Base-by-base conservation (phyloP, 352 stramenopile species). In the Globisporangium middletonii region DNA sequence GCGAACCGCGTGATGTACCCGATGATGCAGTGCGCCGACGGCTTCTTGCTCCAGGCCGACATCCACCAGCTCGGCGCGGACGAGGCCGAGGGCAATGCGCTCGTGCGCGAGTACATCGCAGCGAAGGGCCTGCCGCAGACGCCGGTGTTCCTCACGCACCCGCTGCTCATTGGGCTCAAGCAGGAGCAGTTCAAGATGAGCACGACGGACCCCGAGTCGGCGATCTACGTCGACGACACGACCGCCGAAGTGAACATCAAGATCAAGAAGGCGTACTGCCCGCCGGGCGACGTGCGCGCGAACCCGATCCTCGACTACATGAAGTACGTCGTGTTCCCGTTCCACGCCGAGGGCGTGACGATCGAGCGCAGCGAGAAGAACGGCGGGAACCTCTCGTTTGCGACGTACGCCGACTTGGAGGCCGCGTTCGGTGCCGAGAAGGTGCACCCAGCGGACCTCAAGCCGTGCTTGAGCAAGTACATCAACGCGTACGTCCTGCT, bases 181-280 rank as follows among this genome's bases (percentile, higher is more conserved):
- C 95, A 98, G 69, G 97, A 97, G 16, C 97, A 99, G 80, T 90
- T 97, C 69, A 99, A 99, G 84, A 99, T 99, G 97, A 98, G 79
- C 68, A 99, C 98, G 73, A 98, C 89, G 50, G 96, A 99, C 87
- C 92, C 97, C 13, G 96, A 99, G 76, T 97, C 84, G 47, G 90
- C 91, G 33, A 97, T 99, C 62, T 99, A 99, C 73, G 97, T 99
- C 79, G 97, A 99, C 68, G 96, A 99, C 78, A 89, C 87, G 16
- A 73, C 72, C 16, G 89, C 92, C 6, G 93, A 98, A 64, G 89
- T 98, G 52, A 98, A 98, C 71, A 86, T 82, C 57, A 99, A 99
- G 77, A 96, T 99, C 69, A 99, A 99, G 73, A 99, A 99, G 73
- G 96, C 97, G 11, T 99, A 98, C 71, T 99, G 97, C 60, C 95